These are phyloP conservation scores for Fragilaria radians DNA, from an alignment of 108 stramenopile genomes.

Conservation along the genomic window DNA sequence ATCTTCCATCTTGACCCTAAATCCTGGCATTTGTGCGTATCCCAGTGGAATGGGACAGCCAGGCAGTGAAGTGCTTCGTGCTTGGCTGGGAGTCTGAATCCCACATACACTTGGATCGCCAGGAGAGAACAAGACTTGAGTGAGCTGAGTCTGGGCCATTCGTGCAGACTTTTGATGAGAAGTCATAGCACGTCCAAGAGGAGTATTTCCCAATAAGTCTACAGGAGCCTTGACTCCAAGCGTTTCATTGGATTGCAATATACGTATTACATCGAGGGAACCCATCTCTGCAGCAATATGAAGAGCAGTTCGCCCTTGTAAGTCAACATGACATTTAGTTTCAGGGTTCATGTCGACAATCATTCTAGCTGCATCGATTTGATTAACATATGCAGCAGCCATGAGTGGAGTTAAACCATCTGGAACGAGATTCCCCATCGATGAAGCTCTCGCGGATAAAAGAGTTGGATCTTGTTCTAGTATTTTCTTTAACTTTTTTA, in stretches of 20 bases:
- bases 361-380: slow-evolving; percentile 16
- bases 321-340: slow-evolving; percentile 24
- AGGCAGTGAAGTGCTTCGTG: neutral
- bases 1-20: slow-evolving; percentile 86
- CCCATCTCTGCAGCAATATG: slow-evolving; percentile 71
- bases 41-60: slow-evolving; percentile 36
- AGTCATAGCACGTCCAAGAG: slow-evolving; percentile 54
- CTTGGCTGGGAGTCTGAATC: slow-evolving; percentile 5
- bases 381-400: slow-evolving; percentile 39
- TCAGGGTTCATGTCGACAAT: slow-evolving; percentile 22
- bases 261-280: slow-evolving; percentile 38
- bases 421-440: slow-evolving; percentile 39
- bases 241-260: slow-evolving; percentile 25
- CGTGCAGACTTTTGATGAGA: slow-evolving; percentile 40
- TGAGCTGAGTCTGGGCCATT: slow-evolving; percentile 29
- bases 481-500: slow-evolving; percentile 25
- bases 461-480: slow-evolving; percentile 32
- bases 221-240: slow-evolving; percentile 26
- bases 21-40: slow-evolving; percentile 75
- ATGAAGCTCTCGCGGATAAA: slow-evolving; percentile 23
- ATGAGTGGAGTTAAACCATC: slow-evolving; percentile 78
- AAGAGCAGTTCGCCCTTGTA: slow-evolving; percentile 72
- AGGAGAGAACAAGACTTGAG: slow-evolving; percentile 40
- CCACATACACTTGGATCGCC: slow-evolving; percentile 60
- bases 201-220: slow-evolving; percentile 60